These are phyloP conservation scores for Carex pumila DNA, from an alignment of 176 grass and related monocot genomes.

Conservation along the genomic window DNA sequence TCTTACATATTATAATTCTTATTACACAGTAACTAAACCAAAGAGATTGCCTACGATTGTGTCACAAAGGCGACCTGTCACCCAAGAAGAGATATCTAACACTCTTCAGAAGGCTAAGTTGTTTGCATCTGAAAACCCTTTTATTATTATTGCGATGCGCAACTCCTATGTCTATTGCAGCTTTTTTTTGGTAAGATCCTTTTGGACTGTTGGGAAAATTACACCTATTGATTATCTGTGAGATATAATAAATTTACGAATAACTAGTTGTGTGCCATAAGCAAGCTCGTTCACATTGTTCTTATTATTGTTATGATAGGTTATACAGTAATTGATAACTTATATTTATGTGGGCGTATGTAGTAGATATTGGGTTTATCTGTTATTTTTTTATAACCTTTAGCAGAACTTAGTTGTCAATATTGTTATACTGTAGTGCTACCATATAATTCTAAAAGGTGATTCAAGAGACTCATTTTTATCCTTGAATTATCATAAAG, in stretches of 20 bases:
- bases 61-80: conserved; percentile 57
- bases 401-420: background rate
- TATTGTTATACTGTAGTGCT: background rate
- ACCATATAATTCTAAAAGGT: background rate
- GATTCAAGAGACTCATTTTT: background rate
- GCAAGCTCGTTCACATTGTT: background rate
- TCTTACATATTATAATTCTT: conserved; percentile 12
- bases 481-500: background rate
- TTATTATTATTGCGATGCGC: conserved; percentile 44
- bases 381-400: background rate
- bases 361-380: background rate
- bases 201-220: background rate
- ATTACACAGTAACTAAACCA: conserved; percentile 28
- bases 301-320: background rate
- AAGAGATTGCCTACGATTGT: conserved; percentile 41
- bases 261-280: background rate
- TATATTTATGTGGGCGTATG: background rate
- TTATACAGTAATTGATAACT: background rate
- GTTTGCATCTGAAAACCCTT: conserved; percentile 69
- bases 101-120: conserved; percentile 45
- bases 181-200: conserved; percentile 71
- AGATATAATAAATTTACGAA: background rate
- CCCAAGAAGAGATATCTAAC: conserved; percentile 50
- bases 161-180: conserved; percentile 72
- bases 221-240: background rate